Conservation (phyloP, 2,329 filamentous ascomycete genomes). For the Claviceps africana region DNA sequence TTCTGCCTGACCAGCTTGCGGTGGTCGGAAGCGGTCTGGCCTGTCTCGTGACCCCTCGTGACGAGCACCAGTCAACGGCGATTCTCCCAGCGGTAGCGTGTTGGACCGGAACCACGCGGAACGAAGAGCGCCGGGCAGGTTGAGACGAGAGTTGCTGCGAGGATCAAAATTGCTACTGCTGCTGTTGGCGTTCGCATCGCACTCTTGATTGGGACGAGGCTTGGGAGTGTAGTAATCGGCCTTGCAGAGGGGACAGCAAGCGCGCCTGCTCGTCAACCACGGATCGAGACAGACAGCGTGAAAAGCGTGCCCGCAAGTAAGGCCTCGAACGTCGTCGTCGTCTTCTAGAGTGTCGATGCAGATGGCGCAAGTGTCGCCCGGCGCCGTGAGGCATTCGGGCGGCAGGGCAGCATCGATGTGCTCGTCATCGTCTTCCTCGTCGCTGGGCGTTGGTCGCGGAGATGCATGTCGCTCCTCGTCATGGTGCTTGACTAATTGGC, state of each 20-base stretch:
- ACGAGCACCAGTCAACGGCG: neutral
- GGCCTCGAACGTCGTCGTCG: constrained; percentile 83
- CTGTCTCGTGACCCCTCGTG: constrained; percentile 1
- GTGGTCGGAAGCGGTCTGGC: neutral
- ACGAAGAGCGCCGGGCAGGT: constrained; percentile 30
- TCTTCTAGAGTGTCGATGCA: constrained; percentile 91
- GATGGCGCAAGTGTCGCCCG: constrained; percentile 90
- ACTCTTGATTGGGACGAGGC: constrained; percentile 46
- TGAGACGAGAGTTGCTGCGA: constrained; percentile 30
- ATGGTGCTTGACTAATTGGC: constrained; percentile 13
- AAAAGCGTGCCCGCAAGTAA: constrained; percentile 96
- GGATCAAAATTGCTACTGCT: constrained; percentile 15
- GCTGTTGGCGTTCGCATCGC: constrained; percentile 8
- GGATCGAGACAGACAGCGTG: constrained; percentile 92
- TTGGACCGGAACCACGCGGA: constrained; percentile 23
- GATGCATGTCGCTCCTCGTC: constrained; percentile 12
- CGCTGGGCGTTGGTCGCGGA: constrained; percentile 29
- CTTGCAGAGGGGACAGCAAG: constrained; percentile 95
- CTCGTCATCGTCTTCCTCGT: constrained; percentile 38
- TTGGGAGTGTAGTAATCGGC: constrained; percentile 95
- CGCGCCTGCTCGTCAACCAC: constrained; percentile 86
- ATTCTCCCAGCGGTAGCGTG: constrained; percentile 1
- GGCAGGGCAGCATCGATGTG: constrained; percentile 73
- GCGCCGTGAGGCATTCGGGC: constrained; percentile 64
- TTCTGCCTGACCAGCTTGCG: constrained; percentile 5